phyloP scores from a whole-genome alignment of 345 rosid genomes.

The Syzygium oleosum region DNA sequence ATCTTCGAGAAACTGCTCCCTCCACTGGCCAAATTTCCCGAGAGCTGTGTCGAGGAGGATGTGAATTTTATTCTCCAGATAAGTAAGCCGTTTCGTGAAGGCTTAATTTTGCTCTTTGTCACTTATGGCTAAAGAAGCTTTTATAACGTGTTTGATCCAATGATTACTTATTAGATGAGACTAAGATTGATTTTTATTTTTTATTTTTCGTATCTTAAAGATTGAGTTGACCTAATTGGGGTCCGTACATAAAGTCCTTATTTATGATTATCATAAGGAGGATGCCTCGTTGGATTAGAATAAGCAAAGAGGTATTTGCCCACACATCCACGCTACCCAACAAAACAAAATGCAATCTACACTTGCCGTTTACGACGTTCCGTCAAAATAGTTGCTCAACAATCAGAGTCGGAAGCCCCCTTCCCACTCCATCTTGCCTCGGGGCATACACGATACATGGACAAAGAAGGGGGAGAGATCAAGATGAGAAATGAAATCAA shows the following conservation, averaged over 20 bases:
- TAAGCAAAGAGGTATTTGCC: neutral
- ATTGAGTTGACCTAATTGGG: neutral
- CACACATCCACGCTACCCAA: too few species aligned
- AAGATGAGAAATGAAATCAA: neutral
- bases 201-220: neutral
- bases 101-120: neutral
- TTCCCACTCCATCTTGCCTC: neutral
- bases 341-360: neutral
- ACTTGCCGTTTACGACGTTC: neutral
- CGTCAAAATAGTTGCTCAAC: neutral
- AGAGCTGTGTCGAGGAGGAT: neutral
- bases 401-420: neutral
- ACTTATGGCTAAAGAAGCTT: neutral
- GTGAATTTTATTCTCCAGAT: neutral
- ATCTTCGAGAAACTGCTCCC: neutral
- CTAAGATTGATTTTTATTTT: neutral
- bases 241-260: neutral
- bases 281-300: neutral
- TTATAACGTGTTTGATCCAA: neutral
- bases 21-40: neutral
- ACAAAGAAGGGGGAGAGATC: neutral
- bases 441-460: neutral
- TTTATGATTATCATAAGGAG: neutral
- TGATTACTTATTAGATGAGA: neutral
- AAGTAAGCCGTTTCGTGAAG: accelerated